A percentile compares a stretch with the other conserved stretches of the same genome.
Conservation (phyloP, 441 rosid species). For the Iberis amara region DNA sequence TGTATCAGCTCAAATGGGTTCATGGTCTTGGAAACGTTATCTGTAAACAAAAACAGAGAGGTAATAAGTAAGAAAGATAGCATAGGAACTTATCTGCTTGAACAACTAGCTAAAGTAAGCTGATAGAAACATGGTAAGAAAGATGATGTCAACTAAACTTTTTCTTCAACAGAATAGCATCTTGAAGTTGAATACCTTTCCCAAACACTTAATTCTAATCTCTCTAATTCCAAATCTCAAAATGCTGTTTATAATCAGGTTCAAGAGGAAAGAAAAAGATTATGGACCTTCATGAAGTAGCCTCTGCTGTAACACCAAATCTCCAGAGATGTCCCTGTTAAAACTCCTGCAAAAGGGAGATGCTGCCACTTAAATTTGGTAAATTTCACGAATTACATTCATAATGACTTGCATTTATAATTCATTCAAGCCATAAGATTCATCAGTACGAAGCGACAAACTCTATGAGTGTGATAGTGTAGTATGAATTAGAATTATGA, state of each 20-base stretch:
- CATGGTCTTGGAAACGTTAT: constrained; percentile 38
- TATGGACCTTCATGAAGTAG: constrained; percentile 42
- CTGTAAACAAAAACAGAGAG: constrained; percentile 35
- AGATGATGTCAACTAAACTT: neutral
- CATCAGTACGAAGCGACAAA: neutral
- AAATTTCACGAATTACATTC: neutral
- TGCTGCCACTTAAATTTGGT: neutral
- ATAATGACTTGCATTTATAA: neutral
- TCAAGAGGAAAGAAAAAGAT: neutral
- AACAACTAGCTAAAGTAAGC: neutral
- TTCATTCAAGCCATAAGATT: constrained; percentile 5
- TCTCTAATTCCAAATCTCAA: neutral
- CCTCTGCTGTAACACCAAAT: constrained; percentile 58
- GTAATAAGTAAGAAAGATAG: neutral
- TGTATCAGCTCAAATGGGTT: constrained; percentile 40
- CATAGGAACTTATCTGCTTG: neutral
- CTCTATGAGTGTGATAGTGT: neutral
- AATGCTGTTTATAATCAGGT: neutral
- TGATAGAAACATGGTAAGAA: neutral
- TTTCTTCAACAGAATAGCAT: neutral
- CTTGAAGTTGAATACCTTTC: neutral
- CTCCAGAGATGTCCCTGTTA: constrained; percentile 37
- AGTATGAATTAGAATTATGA: neutral
- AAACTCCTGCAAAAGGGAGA: constrained; percentile 48
- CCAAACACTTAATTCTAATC: neutral